Evolutionary conservation across 768 basidiomycete genomes (phyloP), one percentile per base, ranked within the genome.

Genomic region (Chalciporus pseudorubinellus): DNA sequence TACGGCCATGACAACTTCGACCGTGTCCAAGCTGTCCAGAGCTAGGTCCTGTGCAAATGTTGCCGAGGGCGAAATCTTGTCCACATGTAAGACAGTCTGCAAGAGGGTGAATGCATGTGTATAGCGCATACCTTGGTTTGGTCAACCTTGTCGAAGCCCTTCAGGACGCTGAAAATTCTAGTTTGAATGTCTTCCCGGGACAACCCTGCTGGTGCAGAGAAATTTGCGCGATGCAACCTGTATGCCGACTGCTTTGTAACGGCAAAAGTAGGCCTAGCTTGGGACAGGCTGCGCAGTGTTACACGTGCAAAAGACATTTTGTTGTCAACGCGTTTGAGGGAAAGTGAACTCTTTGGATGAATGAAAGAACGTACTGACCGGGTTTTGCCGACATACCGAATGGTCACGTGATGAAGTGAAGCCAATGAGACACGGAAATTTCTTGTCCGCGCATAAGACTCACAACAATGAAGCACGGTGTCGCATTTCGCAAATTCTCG

Each of bases 1-100:
- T 59, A 99, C 87, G 36, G 95, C 93, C 94, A 99, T 97, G 62
- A 98, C 91, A 22, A 98, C 94, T 71, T 99, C 97, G 18, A 99
- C 95, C 18, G 94, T 82, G 70, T 99, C 97, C 67, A 99, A 75
- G 62, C 94, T 98, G 73, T 99, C 97, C 28, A 44, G 78, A 80
- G 61, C 80, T 77, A 51, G 84, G 83, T 36, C 73, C 77, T 65
- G 53, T 79, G 39, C 83, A 82, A 68, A 73, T 69, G 41, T 77
- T 80, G 53, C 78, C 78, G 65, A 69, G 79, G 52, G 51, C 67
- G 44, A 78, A 76, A 98, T 76, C 94, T 95, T 55, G 11, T 39
- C 39, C 18, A 33, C 12, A 21, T 10, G 34, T 46, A 8, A 53
- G 22, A 70, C 62, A 46, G n/a, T n/a, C 77, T 73, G 53, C 21